phyloP scores from a whole-genome alignment of 805 yeast species.

The Saturnispora zaruensis region DNA sequence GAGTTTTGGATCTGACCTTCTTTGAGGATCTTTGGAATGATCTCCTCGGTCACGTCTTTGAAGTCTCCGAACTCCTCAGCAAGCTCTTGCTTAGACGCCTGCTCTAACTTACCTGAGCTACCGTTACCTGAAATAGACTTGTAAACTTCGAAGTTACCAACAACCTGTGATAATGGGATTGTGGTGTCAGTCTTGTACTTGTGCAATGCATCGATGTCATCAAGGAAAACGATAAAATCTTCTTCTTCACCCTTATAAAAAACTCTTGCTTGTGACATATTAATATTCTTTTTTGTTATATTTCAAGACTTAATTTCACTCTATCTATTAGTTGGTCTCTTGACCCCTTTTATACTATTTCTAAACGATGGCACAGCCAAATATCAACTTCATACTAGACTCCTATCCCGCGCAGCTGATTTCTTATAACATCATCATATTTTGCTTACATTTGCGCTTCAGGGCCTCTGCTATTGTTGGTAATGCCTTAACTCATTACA shows the following conservation, averaged over 20 bases:
- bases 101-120: conserved; percentile 59
- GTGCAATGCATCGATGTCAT: conserved; percentile 40
- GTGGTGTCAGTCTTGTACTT: conserved; percentile 43
- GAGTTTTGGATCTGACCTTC: conserved; percentile 47
- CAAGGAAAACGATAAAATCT: conserved; percentile 62
- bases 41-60: conserved; percentile 38
- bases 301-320: neutral
- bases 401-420: neutral
- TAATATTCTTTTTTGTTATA: neutral
- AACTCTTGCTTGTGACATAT: conserved; percentile 33
- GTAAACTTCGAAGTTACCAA: conserved; percentile 59
- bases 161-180: conserved; percentile 51
- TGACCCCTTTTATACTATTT: neutral
- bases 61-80: conserved; percentile 61
- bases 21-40: conserved; percentile 48
- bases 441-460: neutral
- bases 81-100: conserved; percentile 59
- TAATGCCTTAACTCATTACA: neutral
- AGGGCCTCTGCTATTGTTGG: neutral
- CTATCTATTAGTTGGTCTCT: too few species aligned
- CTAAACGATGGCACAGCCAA: neutral
- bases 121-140: conserved; percentile 52
- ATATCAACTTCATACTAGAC: neutral
- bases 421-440: neutral
- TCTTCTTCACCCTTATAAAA: conserved; percentile 56